phyloP scores from a whole-genome alignment of 192 early-diverging fungal species.

The Backusella westeae region DNA sequence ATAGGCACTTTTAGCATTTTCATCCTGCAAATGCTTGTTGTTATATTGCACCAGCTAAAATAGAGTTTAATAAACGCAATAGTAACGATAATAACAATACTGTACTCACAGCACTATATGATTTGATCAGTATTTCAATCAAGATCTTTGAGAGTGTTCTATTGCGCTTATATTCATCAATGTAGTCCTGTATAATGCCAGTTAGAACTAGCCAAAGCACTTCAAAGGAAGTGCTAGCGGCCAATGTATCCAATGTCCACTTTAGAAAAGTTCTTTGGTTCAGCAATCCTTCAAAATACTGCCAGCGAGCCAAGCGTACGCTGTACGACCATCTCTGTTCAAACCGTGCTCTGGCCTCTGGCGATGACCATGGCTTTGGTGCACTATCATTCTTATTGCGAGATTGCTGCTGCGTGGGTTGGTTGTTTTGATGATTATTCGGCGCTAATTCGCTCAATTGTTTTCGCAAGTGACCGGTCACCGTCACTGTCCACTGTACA shows the following conservation, averaged over 20 bases:
- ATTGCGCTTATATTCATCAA: conserved; percentile 51
- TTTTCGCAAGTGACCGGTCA: conserved; percentile 44
- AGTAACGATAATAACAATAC: background rate
- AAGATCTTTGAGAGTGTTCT: conserved; percentile 51
- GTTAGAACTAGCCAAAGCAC: conserved; percentile 40
- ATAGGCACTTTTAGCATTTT: conserved; percentile 34
- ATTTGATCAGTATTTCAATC: conserved; percentile 50
- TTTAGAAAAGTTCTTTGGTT: conserved; percentile 53
- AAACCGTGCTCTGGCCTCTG: conserved; percentile 43
- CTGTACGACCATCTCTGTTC: conserved; percentile 47
- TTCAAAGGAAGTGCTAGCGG: conserved; percentile 37
- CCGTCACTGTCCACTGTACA: conserved; percentile 43
- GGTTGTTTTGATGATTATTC: background rate
- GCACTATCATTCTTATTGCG: conserved; percentile 18
- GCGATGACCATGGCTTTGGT: conserved; percentile 43
- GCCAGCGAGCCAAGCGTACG: conserved; percentile 53
- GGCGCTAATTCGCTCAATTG: conserved; percentile 41
- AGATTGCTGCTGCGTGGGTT: background rate
- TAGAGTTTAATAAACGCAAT: background rate
- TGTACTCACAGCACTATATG: conserved; percentile 45
- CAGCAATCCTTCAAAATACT: conserved; percentile 53
- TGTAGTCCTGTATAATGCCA: conserved; percentile 48
- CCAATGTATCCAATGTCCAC: conserved; percentile 41
- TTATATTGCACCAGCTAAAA: conserved; percentile 14
- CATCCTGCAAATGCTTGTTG: conserved; percentile 27